Conservation (phyloP, 768 basidiomycete species). For the Pulveroboletus sp. region DNA sequence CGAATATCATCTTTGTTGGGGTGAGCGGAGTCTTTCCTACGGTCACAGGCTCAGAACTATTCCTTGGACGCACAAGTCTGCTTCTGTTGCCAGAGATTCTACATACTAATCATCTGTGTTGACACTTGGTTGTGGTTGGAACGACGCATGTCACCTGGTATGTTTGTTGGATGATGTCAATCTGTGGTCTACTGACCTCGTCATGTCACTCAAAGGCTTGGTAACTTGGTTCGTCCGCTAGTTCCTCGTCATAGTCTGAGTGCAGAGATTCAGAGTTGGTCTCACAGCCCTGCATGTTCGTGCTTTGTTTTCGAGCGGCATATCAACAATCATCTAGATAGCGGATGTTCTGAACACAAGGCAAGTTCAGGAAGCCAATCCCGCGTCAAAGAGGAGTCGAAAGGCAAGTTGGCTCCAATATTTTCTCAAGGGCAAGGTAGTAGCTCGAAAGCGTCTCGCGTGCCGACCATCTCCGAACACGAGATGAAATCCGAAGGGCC, state of each 20-base stretch:
- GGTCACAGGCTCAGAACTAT: no score
- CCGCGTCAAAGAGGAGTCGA: conserved; percentile 11
- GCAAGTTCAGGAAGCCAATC: not conserved
- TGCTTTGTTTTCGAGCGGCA: conserved; percentile 35
- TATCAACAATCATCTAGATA: conserved; percentile 55
- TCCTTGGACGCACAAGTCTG: no score
- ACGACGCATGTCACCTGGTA: no score
- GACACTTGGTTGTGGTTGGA: no score
- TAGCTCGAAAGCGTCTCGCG: conserved; percentile 6
- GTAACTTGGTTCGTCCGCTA: conserved; percentile 25
- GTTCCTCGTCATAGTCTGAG: not conserved
- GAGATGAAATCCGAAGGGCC: conserved; percentile 6
- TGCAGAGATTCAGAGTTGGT: not conserved
- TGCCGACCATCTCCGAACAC: conserved; percentile 5
- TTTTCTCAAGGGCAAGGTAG: conserved; percentile 30
- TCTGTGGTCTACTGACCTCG: not conserved
- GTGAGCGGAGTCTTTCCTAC: not conserved
- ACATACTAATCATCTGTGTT: no score
- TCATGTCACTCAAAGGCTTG: not conserved
- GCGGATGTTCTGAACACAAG: conserved; percentile 34
- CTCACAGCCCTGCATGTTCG: conserved; percentile 47
- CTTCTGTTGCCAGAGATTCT: no score
- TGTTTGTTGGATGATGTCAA: not conserved
- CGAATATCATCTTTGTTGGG: not conserved
- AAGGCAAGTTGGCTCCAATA: conserved; percentile 39